Base-by-base conservation (phyloP, 1,284 basidiomycete species). In the Leccinum fallax region DNA sequence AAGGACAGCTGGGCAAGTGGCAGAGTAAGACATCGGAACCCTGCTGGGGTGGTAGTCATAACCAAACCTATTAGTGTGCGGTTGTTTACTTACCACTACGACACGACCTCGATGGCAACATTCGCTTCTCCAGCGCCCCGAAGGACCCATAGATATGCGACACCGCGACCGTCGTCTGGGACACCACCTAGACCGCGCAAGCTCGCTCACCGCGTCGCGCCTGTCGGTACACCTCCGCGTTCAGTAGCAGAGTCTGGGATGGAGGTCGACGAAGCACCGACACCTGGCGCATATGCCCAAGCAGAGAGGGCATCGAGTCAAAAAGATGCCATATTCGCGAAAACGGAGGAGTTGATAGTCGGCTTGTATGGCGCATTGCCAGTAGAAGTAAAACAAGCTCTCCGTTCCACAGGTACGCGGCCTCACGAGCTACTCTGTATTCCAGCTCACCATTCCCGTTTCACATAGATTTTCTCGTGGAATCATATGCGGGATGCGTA, bases 311-410 rank as follows among this genome's bases (percentile, higher is more conserved):
- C 57, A 19, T 55, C 58, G n/a, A 57, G 26, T 51, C 70, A 74
- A 59, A 73, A 65, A 55, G 87, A 89, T 59, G 77, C 78, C 2
- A 66, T 87, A 43, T 90, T 88, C 73, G 88, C 90, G 55, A 88
- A 87, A 72, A 90, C 90, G 26, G 84, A 87, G 64, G 88, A 93
- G 74, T 75, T 91, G 62, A 73, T 81, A 13, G 88, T 87, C n/a
- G 78, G 83, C 26, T 85, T 90, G 72, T 88, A 91, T 69, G 85
- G 89, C 34, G 80, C 81, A 67, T 73, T 93, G 52, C 91, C 92
- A 4, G 76, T 85, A 5, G 91, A 93, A 71, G 85, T 92, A 57
- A 88, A 85, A 68, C 88, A 89, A 65, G 81, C 87, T 19, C 77
- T 93, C 56, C 84, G 81, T 65, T 86, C 82, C 68, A 84, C 88